Evolutionary conservation across 257 asterid genomes (phyloP).

Genomic region (Cruciata laevipes): DNA sequence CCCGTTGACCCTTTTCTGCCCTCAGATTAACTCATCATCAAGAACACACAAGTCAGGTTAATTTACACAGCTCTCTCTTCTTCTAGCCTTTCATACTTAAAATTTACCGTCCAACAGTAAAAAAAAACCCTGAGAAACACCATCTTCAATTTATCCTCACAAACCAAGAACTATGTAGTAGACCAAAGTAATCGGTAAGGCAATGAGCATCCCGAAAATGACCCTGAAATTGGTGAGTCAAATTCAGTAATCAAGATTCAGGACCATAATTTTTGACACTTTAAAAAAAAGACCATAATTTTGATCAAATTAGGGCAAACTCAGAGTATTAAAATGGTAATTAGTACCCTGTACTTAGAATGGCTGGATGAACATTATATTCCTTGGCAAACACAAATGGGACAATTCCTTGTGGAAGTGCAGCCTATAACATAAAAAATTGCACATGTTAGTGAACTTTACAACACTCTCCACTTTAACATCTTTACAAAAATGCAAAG

Average conservation of each 20-base stretch:
- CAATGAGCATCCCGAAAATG: slow-evolving; percentile 60
- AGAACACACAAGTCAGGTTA: slow-evolving; percentile 8
- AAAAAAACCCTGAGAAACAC: not conserved
- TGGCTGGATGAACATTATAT: slow-evolving; percentile 88
- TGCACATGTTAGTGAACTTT: slow-evolving; percentile 11
- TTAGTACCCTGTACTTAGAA: slow-evolving; percentile 92
- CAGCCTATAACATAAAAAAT: slow-evolving; percentile 41
- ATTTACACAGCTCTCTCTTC: not conserved
- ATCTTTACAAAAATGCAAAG: not conserved
- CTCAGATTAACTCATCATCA: slow-evolving; percentile 4
- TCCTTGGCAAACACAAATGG: slow-evolving; percentile 96
- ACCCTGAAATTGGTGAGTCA: slow-evolving; percentile 24
- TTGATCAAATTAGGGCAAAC: not conserved
- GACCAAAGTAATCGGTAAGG: slow-evolving; percentile 52
- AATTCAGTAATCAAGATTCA: not conserved
- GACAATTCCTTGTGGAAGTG: slow-evolving; percentile 97
- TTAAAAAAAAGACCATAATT: too few species aligned
- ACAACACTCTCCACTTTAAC: slow-evolving; percentile 7
- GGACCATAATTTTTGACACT: too few species aligned
- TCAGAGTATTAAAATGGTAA: slow-evolving; percentile 8
- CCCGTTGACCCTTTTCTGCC: slow-evolving; percentile 5
- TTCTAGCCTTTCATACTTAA: not conserved
- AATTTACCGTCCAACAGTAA: not conserved
- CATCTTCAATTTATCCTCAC: slow-evolving; percentile 10
- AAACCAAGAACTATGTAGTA: slow-evolving; percentile 55